These are phyloP conservation scores for Uronychia binucleata DNA, from an alignment of 73 alveolate species.

Conservation along the genomic window DNA sequence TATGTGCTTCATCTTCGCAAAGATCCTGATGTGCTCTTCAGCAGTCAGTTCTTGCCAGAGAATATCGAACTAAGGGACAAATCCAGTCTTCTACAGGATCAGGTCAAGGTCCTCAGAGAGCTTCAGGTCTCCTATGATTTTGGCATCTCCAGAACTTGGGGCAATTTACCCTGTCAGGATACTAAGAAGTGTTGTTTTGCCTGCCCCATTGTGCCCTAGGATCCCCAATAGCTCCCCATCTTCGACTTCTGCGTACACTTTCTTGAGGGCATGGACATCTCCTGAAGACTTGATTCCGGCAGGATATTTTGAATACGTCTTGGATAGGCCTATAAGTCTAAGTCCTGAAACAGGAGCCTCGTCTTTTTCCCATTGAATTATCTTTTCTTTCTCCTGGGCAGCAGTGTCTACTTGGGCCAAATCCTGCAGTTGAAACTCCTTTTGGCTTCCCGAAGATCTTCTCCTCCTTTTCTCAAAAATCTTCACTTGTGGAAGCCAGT, in stretches of 20 bases:
- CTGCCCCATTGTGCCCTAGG: slow-evolving; percentile 92
- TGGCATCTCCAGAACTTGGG: slow-evolving; percentile 55
- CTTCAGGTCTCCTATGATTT: slow-evolving; percentile 4
- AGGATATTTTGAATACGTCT: slow-evolving; percentile 15
- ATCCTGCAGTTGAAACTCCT: neutral
- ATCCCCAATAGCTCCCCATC: slow-evolving; percentile 67
- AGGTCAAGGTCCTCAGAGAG: slow-evolving; percentile 34
- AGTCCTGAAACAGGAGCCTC: slow-evolving; percentile 8
- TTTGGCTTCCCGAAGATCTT: too few species aligned
- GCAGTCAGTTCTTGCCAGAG: slow-evolving; percentile 71
- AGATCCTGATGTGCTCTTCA: slow-evolving; percentile 62
- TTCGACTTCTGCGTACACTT: slow-evolving; percentile 45
- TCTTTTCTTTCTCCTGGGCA: slow-evolving; percentile 15
- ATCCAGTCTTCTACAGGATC: slow-evolving; percentile 53
- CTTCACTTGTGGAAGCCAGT: slow-evolving; percentile 18
- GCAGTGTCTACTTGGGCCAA: neutral
- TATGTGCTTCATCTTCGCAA: slow-evolving; percentile 44
- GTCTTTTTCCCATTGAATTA: slow-evolving; percentile 6
- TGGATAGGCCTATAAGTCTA: slow-evolving; percentile 24
- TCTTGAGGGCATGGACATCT: slow-evolving; percentile 52
- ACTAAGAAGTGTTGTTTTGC: slow-evolving; percentile 77
- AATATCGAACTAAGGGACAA: slow-evolving; percentile 72
- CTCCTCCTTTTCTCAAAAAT: neutral
- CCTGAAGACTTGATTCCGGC: slow-evolving; percentile 29
- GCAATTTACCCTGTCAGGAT: slow-evolving; percentile 66